These are phyloP conservation scores for Nakazawaea peltata DNA, from an alignment of 805 yeast genomes.

Conservation along the genomic window DNA sequence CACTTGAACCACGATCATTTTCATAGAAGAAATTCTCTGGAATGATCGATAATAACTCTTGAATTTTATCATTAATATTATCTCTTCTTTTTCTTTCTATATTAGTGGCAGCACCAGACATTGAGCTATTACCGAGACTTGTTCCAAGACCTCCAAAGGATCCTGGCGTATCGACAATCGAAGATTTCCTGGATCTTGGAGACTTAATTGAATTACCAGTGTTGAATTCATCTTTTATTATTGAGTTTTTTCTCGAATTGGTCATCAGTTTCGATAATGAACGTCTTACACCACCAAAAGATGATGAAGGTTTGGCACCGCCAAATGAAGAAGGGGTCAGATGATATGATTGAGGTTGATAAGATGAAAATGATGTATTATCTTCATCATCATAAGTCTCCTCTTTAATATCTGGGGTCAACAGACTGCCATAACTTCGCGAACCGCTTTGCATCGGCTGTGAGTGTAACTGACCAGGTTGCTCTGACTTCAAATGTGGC, in stretches of 20 bases:
- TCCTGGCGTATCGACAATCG: slow-evolving; percentile 7
- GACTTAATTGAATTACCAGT: slow-evolving; percentile 1
- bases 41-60: slow-evolving; percentile 30
- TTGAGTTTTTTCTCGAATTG: slow-evolving; percentile 8
- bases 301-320: slow-evolving; percentile 3
- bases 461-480: too few species aligned
- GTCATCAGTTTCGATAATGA: slow-evolving; percentile 10
- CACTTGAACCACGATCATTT: slow-evolving; percentile 42
- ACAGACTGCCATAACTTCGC: background rate
- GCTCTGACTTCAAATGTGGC: too few species aligned
- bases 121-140: background rate
- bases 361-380: background rate
- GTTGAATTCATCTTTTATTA: slow-evolving; percentile 8
- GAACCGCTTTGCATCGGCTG: too few species aligned
- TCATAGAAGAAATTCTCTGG: slow-evolving; percentile 31
- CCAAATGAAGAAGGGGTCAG: slow-evolving; percentile 5
- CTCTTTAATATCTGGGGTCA: slow-evolving; percentile 1
- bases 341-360: slow-evolving; percentile 7
- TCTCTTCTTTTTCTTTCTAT: slow-evolving; percentile 43
- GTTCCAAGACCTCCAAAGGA: background rate
- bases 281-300: slow-evolving; percentile 7
- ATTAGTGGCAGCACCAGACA: slow-evolving; percentile 13
- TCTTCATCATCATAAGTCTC: background rate
- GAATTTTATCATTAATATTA: slow-evolving; percentile 50
- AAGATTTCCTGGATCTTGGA: slow-evolving; percentile 9